A percentile compares a stretch with the other conserved stretches of the same genome.
Conservation (phyloP, 2,329 filamentous ascomycete species). For the Pseudocercospora pini-densiflorae region DNA sequence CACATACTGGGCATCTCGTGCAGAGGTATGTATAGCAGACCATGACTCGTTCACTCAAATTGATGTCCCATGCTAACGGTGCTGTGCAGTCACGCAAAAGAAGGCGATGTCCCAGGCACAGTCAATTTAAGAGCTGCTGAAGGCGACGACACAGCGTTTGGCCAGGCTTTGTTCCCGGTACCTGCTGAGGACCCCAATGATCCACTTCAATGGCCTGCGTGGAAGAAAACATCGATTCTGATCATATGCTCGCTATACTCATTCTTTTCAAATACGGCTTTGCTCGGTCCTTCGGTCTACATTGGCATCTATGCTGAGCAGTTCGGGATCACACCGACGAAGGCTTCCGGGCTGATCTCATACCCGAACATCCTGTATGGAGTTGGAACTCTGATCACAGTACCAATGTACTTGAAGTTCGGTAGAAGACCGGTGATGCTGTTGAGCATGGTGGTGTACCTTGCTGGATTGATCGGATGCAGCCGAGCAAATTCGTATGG, state of each 20-base stretch:
- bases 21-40: not conserved
- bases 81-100: constrained; percentile 56
- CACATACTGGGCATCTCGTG: not conserved
- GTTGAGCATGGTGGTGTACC: constrained; percentile 47
- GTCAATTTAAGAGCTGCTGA: constrained; percentile 59
- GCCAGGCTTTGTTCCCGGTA: constrained; percentile 65
- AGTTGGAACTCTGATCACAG: constrained; percentile 60
- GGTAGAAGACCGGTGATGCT: constrained; percentile 52
- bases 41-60: not conserved
- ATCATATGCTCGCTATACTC: constrained; percentile 60
- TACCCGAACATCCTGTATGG: constrained; percentile 66
- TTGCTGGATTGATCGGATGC: constrained; percentile 49
- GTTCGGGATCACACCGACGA: constrained; percentile 56
- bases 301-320: constrained; percentile 59
- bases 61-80: not conserved
- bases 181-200: constrained; percentile 66
- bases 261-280: constrained; percentile 62
- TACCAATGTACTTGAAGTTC: constrained; percentile 61
- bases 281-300: constrained; percentile 62
- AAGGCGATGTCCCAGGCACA: constrained; percentile 61
- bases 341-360: constrained; percentile 61
- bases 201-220: constrained; percentile 58
- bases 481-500: constrained; percentile 47
- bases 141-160: constrained; percentile 62
- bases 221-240: constrained; percentile 63